A percentile compares a stretch with the other conserved stretches of the same genome.
These are phyloP conservation scores for Torulaspora gathmanii DNA, from an alignment of 805 yeast species.

Conservation along the genomic window DNA sequence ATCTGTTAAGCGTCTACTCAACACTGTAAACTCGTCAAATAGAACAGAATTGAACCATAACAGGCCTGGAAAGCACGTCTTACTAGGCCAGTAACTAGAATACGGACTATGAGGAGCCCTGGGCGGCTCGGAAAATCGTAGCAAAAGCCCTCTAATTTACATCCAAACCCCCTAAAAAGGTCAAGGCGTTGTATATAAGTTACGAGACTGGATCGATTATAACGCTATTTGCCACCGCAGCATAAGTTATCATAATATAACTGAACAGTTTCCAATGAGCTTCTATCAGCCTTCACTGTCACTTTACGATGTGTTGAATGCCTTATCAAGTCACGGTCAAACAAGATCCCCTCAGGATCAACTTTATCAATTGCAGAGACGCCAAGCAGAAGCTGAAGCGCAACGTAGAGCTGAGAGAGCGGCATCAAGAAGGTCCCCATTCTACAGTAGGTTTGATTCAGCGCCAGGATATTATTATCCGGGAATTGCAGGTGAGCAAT, in stretches of 20 bases:
- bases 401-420: slow-evolving; percentile 3
- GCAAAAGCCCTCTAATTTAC: background rate
- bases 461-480: slow-evolving; percentile 13
- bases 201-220: background rate
- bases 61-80: too few species aligned
- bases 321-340: slow-evolving; percentile 24
- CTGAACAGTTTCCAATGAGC: slow-evolving; percentile 20
- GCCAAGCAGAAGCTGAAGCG: slow-evolving; percentile 8
- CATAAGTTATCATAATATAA: background rate
- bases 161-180: slow-evolving; percentile 1
- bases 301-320: slow-evolving; percentile 29
- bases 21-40: too few species aligned
- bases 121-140: background rate
- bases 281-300: slow-evolving; percentile 33
- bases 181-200: background rate
- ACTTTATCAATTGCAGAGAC: slow-evolving; percentile 9
- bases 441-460: slow-evolving; percentile 4
- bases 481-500: slow-evolving; percentile 18
- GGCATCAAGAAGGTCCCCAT: slow-evolving; percentile 5
- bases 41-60: too few species aligned
- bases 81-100: too few species aligned
- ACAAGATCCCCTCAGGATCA: slow-evolving; percentile 15
- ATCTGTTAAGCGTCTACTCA: too few species aligned
- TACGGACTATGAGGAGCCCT: background rate
- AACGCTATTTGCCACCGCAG: background rate